Conservation (phyloP, 2,329 filamentous ascomycete species). For the Aspergillus texensis region DNA sequence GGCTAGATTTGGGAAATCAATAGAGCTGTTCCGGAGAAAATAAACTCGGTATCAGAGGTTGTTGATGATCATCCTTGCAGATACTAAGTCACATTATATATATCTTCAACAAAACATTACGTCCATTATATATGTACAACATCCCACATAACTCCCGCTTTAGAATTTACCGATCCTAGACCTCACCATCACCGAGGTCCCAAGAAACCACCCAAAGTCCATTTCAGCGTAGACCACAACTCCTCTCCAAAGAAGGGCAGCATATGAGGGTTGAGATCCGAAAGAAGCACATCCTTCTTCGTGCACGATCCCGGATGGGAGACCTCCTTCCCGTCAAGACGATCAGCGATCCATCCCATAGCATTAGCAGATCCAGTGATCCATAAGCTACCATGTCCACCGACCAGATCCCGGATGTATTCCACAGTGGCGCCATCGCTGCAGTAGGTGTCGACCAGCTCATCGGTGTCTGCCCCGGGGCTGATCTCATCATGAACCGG, state of each 20-base stretch:
- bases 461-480: constrained; percentile 28
- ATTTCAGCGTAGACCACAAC: background rate
- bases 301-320: background rate
- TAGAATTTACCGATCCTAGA: background rate
- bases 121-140: background rate
- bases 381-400: background rate
- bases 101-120: background rate
- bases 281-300: background rate
- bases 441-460: constrained; percentile 20
- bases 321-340: background rate
- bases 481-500: constrained; percentile 33
- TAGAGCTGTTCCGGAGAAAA: no score
- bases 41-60: no score
- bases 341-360: constrained; percentile 1
- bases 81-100: no score
- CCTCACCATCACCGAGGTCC: background rate
- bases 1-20: no score
- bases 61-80: no score
- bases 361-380: constrained; percentile 1
- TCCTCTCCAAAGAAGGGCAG: background rate
- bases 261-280: background rate
- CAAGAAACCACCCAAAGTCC: background rate
- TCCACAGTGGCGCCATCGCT: constrained; percentile 11
- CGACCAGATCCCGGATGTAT: constrained; percentile 13
- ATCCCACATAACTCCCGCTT: background rate